Conservation (phyloP, 208 protist species). For the Trypanosoma scelopori region DNA sequence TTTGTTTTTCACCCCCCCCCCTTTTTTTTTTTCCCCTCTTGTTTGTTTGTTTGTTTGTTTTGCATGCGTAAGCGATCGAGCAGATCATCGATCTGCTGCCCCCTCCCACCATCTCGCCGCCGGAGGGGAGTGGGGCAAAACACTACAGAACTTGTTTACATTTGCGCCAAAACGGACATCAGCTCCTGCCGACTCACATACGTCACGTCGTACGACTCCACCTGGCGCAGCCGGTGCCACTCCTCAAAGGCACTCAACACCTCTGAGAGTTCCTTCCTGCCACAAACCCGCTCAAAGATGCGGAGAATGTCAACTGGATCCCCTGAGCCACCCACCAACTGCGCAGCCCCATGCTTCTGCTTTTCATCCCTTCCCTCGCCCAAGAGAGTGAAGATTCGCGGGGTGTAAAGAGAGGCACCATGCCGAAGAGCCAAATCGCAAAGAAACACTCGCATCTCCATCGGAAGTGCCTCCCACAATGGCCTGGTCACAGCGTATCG, state of each 20-base stretch:
- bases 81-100: too few relatives aligned
- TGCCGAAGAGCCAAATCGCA: constrained; percentile 37
- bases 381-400: constrained; percentile 26
- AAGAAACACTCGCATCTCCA: constrained; percentile 45
- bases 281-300: constrained; percentile 42
- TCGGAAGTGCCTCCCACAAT: constrained; percentile 29
- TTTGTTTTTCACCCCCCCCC: too few relatives aligned
- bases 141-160: constrained; percentile 26
- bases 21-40: too few relatives aligned
- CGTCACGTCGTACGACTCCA: constrained; percentile 57
- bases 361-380: constrained; percentile 1
- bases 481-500: constrained; percentile 31
- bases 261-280: constrained; percentile 39
- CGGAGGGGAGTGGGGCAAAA: constrained; percentile 21
- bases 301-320: constrained; percentile 38
- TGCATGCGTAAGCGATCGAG: too few relatives aligned
- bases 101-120: too few relatives aligned
- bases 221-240: constrained; percentile 71
- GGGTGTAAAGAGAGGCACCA: constrained; percentile 40
- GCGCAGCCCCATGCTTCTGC: not conserved
- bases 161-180: constrained; percentile 12
- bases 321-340: not conserved
- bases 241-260: constrained; percentile 67
- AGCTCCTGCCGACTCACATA: constrained; percentile 29
- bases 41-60: too few relatives aligned